phyloP scores from a whole-genome alignment of 768 basidiomycete species.

The Suillus fuscotomentosus region DNA sequence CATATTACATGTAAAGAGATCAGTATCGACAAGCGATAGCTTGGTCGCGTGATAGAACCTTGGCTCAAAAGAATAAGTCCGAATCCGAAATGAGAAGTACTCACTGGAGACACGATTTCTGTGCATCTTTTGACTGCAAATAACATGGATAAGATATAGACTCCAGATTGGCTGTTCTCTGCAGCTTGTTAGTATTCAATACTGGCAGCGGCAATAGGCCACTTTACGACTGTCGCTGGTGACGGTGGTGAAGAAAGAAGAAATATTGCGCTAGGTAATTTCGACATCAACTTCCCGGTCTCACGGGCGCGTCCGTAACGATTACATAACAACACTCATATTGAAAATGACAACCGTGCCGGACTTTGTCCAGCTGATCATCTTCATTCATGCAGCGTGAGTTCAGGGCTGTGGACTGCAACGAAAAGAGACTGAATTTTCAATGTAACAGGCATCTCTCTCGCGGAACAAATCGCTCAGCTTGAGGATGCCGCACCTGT shows the following conservation, averaged over 20 bases:
- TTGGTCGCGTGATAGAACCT: slow-evolving; percentile 33
- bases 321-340: slow-evolving; percentile 5
- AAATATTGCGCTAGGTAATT: slow-evolving; percentile 16
- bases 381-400: slow-evolving; percentile 27
- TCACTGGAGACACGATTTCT: slow-evolving; percentile 36
- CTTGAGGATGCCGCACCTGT: slow-evolving; percentile 69
- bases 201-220: slow-evolving; percentile 27
- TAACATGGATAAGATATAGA: slow-evolving; percentile 33
- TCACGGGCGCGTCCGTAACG: slow-evolving; percentile 20
- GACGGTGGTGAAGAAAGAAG: slow-evolving; percentile 31
- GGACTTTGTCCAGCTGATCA: not conserved
- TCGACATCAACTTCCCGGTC: slow-evolving; percentile 27
- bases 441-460: slow-evolving; percentile 44
- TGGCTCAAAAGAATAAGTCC: slow-evolving; percentile 10
- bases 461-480: slow-evolving; percentile 80
- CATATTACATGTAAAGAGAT: slow-evolving; percentile 38
- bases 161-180: slow-evolving; percentile 35
- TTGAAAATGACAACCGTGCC: slow-evolving; percentile 1
- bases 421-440: slow-evolving; percentile 4
- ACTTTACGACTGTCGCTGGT: slow-evolving; percentile 27
- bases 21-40: slow-evolving; percentile 29
- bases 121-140: slow-evolving; percentile 34
- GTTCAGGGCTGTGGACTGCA: slow-evolving; percentile 10
- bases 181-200: slow-evolving; percentile 11
- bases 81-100: slow-evolving; percentile 28